Conservation (phyloP, 352 stramenopile genomes). For the Globisporangium irregulare region DNA sequence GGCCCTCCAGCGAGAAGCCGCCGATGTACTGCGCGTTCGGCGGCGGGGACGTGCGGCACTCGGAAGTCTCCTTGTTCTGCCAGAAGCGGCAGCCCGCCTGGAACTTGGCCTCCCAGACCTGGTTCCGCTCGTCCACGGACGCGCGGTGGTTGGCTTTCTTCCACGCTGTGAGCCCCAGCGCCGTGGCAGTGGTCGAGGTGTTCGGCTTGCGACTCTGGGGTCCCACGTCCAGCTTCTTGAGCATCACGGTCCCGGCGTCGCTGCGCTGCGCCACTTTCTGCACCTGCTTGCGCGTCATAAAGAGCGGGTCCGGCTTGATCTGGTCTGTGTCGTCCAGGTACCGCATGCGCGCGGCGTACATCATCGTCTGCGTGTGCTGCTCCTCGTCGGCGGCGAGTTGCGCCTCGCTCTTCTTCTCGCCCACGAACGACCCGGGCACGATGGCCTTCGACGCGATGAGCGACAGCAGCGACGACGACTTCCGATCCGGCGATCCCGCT, state of each 20-base stretch:
- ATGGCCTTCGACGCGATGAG: conserved; percentile 31
- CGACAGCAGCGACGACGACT: conserved; percentile 24
- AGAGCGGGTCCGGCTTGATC: conserved; percentile 53
- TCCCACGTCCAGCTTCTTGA: conserved; percentile 45
- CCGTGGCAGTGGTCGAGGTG: conserved; percentile 14
- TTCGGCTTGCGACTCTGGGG: conserved; percentile 19
- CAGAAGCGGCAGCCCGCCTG: conserved; percentile 79
- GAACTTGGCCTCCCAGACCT: conserved; percentile 56
- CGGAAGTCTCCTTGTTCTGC: conserved; percentile 64
- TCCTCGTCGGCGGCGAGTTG: conserved; percentile 28
- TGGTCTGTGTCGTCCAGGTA: conserved; percentile 58
- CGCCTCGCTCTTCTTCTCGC: conserved; percentile 16
- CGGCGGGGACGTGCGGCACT: conserved; percentile 39
- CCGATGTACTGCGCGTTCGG: conserved; percentile 11
- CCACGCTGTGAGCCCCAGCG: conserved; percentile 21
- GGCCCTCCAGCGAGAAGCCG: conserved; percentile 13
- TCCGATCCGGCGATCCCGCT: not conserved
- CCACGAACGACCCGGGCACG: conserved; percentile 17
- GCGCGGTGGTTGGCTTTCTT: conserved; percentile 39
- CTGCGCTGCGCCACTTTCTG: conserved; percentile 62
- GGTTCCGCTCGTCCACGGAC: conserved; percentile 28
- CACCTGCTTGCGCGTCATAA: conserved; percentile 75
- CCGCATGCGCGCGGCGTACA: conserved; percentile 79
- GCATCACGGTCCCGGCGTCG: conserved; percentile 29
- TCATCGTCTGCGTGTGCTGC: conserved; percentile 60